phyloP scores from a whole-genome alignment of 495 filamentous ascomycete species.

The Annulohypoxylon nitens region DNA sequence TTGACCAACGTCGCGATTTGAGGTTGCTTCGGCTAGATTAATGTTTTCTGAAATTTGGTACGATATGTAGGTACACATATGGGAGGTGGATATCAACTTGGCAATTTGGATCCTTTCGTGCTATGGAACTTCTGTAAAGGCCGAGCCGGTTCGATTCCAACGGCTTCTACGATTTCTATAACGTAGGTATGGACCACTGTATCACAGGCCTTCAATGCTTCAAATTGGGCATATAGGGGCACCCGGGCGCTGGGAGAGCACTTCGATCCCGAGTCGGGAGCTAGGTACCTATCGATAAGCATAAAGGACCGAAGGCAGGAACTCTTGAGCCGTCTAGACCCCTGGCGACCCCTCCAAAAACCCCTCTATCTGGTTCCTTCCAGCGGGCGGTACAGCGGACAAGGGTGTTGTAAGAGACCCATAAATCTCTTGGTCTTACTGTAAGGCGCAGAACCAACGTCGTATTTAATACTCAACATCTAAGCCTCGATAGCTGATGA shows the following conservation, averaged over 20 bases:
- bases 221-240: background rate
- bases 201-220: constrained; percentile 6
- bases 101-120: background rate
- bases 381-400: background rate
- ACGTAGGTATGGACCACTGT: background rate
- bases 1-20: constrained; percentile 16
- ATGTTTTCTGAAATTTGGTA: constrained; percentile 6
- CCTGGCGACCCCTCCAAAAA: background rate
- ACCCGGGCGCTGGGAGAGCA: too few species aligned
- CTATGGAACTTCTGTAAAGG: constrained; percentile 19
- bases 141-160: constrained; percentile 7
- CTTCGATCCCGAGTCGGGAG: background rate
- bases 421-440: constrained; percentile 41
- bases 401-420: constrained; percentile 25
- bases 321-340: constrained; percentile 8
- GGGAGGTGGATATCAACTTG: constrained; percentile 25
- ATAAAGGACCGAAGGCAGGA: constrained; percentile 16
- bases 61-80: constrained; percentile 1
- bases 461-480: constrained; percentile 28
- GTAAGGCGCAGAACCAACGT: constrained; percentile 39
- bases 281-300: constrained; percentile 23
- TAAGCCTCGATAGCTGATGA: constrained; percentile 14
- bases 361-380: constrained; percentile 12
- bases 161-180: background rate
- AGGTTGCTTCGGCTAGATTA: constrained; percentile 14